Base-by-base conservation (phyloP, 1,284 basidiomycete genomes). In the Trametes versicolor region DNA sequence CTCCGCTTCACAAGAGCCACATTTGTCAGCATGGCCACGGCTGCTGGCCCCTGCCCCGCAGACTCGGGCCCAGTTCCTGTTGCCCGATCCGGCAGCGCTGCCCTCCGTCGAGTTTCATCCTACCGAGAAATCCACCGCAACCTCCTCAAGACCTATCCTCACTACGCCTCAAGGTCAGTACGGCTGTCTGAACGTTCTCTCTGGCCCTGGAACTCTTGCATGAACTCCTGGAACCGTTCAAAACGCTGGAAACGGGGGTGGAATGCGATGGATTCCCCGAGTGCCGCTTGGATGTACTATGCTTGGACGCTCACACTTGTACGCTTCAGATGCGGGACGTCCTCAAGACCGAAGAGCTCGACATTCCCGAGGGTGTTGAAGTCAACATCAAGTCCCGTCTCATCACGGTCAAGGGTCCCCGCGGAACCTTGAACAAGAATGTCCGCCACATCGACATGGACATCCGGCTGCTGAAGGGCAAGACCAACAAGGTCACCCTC, bases 401-500 rank as follows among this genome's bases (percentile, higher is more conserved):
- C 74, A 92, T 99, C 79, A 92, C 87, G 69, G 96, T 98, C 74
- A 89, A 88, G 73, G 96, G 96, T 53, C 94, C 96, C 67, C 89
- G 96, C 63, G 96, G 96, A 70, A 93, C 89, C 65, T 87, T 98
- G 75, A 88, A 85, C 72, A 98, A 98, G 89, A 93, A 92, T 76
- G 89, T 97, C 79, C 93, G 94, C 72, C 96, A 98, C 86, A 90
- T 97, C 75, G 89, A 96, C 84, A 97, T 98, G 94, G 97, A 98
- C 83, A 94, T 99, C 79, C 91, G 94, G 77, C 80, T 97, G 60
- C 79, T 94, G 83, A 85, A 83, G 72, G 84, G 85, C 77, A 91
- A 91, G 81, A 81, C 81, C 70, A 87, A 88, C 79, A 91, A 93
- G 80, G 91, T 99, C 79, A 89, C 90, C 74, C 90, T 99, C 77